phyloP scores from a whole-genome alignment of 2,329 filamentous ascomycete genomes.

The Fusarium staphyleae region DNA sequence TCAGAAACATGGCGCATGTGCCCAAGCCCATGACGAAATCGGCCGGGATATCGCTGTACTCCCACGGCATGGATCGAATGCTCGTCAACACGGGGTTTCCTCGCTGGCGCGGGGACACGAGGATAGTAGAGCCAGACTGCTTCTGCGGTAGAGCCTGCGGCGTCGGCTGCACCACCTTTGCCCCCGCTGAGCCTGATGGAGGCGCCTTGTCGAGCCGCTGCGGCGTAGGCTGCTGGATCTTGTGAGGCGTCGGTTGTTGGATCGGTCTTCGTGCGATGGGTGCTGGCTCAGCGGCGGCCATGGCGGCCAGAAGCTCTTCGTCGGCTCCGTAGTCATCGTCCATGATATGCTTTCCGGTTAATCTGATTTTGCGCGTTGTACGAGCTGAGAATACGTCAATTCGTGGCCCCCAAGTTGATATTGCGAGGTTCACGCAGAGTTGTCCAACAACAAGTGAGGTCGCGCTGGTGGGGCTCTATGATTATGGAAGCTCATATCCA shows the following conservation, averaged over 20 bases:
- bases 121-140: constrained; percentile 75
- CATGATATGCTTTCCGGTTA: constrained; percentile 44
- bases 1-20: constrained; percentile 91
- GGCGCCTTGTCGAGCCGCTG: constrained; percentile 63
- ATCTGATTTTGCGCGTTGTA: background rate
- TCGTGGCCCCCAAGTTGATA: background rate
- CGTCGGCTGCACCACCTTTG: constrained; percentile 82
- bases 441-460: constrained; percentile 4
- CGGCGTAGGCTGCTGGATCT: constrained; percentile 57
- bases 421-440: constrained; percentile 24
- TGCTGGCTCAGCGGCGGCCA: constrained; percentile 57
- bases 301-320: constrained; percentile 62
- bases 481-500: no score
- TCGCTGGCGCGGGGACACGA: constrained; percentile 91
- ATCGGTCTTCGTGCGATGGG: constrained; percentile 38
- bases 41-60: constrained; percentile 95
- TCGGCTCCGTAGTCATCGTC: constrained; percentile 66
- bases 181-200: constrained; percentile 48
- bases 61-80: constrained; percentile 86
- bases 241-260: constrained; percentile 53
- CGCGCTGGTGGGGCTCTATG: constrained; percentile 22
- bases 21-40: constrained; percentile 90
- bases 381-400: background rate
- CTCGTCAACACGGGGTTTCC: constrained; percentile 90
- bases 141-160: constrained; percentile 80